These are phyloP conservation scores for Fusarium kyushuense DNA, from an alignment of 2,329 filamentous ascomycete species.

Conservation along the genomic window DNA sequence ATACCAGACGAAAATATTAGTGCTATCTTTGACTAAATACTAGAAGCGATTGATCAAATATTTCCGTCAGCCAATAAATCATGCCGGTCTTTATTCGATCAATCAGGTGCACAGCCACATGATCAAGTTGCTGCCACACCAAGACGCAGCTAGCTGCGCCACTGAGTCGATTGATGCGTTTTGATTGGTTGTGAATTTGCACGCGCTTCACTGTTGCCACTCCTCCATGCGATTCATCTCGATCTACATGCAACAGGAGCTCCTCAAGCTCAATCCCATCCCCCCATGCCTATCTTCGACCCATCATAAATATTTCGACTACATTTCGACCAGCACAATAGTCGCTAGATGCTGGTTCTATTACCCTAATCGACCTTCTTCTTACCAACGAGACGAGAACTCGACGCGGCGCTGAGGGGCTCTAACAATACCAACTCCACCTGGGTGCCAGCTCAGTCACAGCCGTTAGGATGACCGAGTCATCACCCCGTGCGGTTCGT, in stretches of 20 bases:
- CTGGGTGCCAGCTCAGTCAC: conserved; percentile 32
- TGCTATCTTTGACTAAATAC: too few species aligned
- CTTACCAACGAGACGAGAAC: conserved; percentile 23
- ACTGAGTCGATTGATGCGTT: conserved; percentile 11
- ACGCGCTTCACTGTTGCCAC: conserved; percentile 41
- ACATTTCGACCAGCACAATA: conserved; percentile 31
- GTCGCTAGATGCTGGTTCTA: conserved; percentile 21
- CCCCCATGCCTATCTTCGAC: conserved; percentile 45
- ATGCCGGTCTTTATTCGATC: too few species aligned
- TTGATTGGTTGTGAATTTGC: conserved; percentile 40
- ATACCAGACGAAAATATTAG: too few species aligned
- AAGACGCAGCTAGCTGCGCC: conserved; percentile 32
- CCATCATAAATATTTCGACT: conserved; percentile 35
- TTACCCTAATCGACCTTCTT: conserved; percentile 11
- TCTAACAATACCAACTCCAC: conserved; percentile 35
- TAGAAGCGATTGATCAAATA: too few species aligned
- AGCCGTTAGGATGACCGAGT: conserved; percentile 56
- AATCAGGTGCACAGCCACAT: background rate
- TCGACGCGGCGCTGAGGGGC: conserved; percentile 40
- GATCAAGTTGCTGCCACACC: conserved; percentile 5
- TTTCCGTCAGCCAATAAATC: too few species aligned
- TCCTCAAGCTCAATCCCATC: conserved; percentile 40
- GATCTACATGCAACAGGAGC: conserved; percentile 45
- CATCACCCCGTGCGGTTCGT: conserved; percentile 67
- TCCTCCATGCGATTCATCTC: conserved; percentile 47